Conservation (phyloP, 176 grass and related monocot genomes). For the Triticum urartu region DNA sequence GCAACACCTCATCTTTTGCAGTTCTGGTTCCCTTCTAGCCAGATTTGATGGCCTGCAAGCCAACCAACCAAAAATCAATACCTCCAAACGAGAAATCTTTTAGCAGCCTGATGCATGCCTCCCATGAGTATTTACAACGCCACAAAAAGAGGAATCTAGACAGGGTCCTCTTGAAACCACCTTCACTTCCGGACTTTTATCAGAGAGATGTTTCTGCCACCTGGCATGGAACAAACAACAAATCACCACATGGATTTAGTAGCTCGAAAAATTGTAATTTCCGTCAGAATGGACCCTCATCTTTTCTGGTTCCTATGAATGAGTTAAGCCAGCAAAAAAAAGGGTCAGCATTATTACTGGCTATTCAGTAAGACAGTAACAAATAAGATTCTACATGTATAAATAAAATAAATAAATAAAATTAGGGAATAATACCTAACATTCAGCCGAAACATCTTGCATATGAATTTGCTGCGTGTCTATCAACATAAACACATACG, state of each 20-base stretch:
- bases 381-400: background rate
- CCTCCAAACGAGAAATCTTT: background rate
- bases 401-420: too few species aligned
- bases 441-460: background rate
- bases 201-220: background rate
- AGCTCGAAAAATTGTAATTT: background rate
- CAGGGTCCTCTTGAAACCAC: too few species aligned
- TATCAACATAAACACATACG: background rate
- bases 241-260: background rate
- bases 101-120: background rate
- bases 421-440: background rate
- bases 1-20: background rate
- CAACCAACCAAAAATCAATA: background rate
- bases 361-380: background rate
- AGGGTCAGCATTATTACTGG: background rate
- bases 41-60: background rate
- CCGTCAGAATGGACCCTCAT: background rate
- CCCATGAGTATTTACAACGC: too few species aligned
- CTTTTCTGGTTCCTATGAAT: background rate
- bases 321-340: background rate
- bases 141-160: background rate
- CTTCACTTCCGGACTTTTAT: background rate
- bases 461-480: background rate
- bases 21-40: background rate
- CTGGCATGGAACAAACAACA: background rate